phyloP scores from a whole-genome alignment of 176 grass and related monocot genomes.

The Ensete ventricosum region DNA sequence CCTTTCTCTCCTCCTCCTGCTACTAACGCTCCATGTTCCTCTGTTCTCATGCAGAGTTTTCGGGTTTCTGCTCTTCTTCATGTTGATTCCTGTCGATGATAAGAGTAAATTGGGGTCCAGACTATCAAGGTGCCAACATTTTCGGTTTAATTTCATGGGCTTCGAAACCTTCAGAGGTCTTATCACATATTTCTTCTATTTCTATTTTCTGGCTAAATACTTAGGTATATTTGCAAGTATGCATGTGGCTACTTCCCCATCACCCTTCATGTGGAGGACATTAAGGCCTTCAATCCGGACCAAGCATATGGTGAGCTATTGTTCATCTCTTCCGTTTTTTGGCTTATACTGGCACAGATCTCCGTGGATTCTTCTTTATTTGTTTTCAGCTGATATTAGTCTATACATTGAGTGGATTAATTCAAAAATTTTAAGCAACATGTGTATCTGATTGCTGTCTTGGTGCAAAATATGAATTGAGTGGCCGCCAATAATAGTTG shows the following conservation, averaged over 20 bases:
- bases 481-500: background rate
- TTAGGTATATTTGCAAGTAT: slow-evolving; percentile 74
- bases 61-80: slow-evolving; percentile 71
- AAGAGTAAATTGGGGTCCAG: slow-evolving; percentile 46
- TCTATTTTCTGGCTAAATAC: background rate
- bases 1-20: background rate
- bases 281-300: slow-evolving; percentile 51
- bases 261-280: slow-evolving; percentile 69
- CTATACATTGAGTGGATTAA: background rate
- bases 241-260: slow-evolving; percentile 73
- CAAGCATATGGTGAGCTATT: slow-evolving; percentile 67
- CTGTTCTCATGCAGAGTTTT: slow-evolving; percentile 39
- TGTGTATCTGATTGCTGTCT: background rate
- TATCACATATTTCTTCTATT: background rate
- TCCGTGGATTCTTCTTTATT: background rate
- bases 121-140: slow-evolving; percentile 42
- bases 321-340: background rate
- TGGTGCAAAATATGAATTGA: background rate
- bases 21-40: background rate
- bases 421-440: background rate
- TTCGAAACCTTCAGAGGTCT: background rate
- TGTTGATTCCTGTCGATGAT: slow-evolving; percentile 50
- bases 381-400: background rate
- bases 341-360: background rate
- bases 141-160: background rate